Evolutionary conservation across 129 eudicot genomes (phyloP), one percentile per base, ranked within the genome.

Genomic region (Glebionis coronaria): DNA sequence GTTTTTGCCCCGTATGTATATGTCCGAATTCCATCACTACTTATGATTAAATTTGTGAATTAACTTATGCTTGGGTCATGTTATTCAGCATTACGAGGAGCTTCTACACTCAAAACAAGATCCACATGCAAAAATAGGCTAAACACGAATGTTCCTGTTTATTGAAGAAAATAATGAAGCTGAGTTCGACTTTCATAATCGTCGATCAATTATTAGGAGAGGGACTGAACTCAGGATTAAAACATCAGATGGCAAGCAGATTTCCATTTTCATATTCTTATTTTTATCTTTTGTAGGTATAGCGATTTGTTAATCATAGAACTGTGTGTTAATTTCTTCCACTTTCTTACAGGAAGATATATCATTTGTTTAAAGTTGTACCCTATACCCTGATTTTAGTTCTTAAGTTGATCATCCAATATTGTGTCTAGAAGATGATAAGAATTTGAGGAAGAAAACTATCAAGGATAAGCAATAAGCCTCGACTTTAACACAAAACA

Each of bases 101-200:
- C 96, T 12, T 85, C 87, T 13, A 86, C 96, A 4, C 91, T 92
- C 0, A 88, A 88, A 75, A 86, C 84, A 71, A 76, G 98, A 80
- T 35, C 90, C 11, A 79, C 72, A 40, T 78, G 76, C 87, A 91
- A 85, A 81, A 85, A 70, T 16, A 81, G 80, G 74, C 70, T 87
- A 29, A 88, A 76, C 58, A 74, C 84, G 38, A 74, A 78, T 61
- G 63, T 66, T 12, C 91, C 96, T 10, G 82, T 92, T 67, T 20
- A 74, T 92, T 3, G 96, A 84, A 81, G 81, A 79, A 57, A 81
- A 68, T 53, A 65, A 58, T 73, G 81, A 81, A 58, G 56, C 29
- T 13, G 86, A 88, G 20, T 78, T 78, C 15, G 85, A 88, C 67
- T 84, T 82, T 56, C 87, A 86, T 49, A 82, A 77, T 46, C 73